Evolutionary conservation across 2,329 filamentous ascomycete genomes (phyloP).

Genomic region (Xylariaceae sp.): DNA sequence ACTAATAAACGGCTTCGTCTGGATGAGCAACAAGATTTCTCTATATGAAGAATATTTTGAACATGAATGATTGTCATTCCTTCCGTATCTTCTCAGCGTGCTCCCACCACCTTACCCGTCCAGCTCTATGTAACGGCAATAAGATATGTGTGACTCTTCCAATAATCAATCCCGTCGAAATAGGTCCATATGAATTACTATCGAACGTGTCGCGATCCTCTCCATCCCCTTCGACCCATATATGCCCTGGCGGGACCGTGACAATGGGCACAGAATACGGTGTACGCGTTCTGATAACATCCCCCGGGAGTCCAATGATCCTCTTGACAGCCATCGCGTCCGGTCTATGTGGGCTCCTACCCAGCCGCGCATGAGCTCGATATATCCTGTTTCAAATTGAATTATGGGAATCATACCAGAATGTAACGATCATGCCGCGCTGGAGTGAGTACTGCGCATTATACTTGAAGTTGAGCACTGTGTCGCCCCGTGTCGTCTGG

Average conservation of each 20-base stretch:
- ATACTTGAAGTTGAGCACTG: constrained; percentile 58
- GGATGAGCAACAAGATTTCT: not conserved
- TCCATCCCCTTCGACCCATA: constrained; percentile 95
- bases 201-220: constrained; percentile 67
- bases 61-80: constrained; percentile 7
- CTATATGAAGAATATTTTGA: not conserved
- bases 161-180: constrained; percentile 69
- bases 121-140: constrained; percentile 61
- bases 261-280: constrained; percentile 56
- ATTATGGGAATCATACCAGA: constrained; percentile 48
- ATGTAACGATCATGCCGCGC: constrained; percentile 71
- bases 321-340: constrained; percentile 73
- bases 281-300: constrained; percentile 63
- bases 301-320: constrained; percentile 75
- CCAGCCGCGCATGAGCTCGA: not conserved
- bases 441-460: constrained; percentile 54
- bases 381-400: constrained; percentile 1
- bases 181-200: constrained; percentile 86
- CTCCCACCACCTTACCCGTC: constrained; percentile 56
- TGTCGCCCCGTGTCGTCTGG: constrained; percentile 49
- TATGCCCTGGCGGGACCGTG: constrained; percentile 73
- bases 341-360: constrained; percentile 67
- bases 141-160: constrained; percentile 71
- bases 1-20: no score
- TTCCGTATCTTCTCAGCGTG: constrained; percentile 31